These are phyloP conservation scores for Didymella pinodella DNA, from an alignment of 2,329 filamentous ascomycete species.

Conservation along the genomic window DNA sequence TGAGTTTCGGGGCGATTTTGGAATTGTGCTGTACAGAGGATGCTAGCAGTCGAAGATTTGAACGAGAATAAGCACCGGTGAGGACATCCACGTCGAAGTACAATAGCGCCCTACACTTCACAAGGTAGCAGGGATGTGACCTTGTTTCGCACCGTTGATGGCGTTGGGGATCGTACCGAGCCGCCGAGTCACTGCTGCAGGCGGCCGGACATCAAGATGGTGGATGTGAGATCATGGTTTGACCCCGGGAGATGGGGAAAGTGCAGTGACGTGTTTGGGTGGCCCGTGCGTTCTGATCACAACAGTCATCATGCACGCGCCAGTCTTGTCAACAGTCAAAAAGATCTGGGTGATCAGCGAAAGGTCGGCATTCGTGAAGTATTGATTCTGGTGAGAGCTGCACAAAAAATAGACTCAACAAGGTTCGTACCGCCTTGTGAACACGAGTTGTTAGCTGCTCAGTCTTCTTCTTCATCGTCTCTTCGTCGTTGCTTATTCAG, in stretches of 20 bases:
- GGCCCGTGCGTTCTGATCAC: slow-evolving; percentile 4
- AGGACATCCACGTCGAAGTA: not conserved
- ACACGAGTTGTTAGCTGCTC: not conserved
- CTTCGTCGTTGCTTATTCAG: slow-evolving; percentile 37
- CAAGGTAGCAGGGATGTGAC: slow-evolving; percentile 5
- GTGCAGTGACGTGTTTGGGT: slow-evolving; percentile 7
- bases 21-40: not conserved
- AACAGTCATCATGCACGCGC: not conserved
- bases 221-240: slow-evolving; percentile 4
- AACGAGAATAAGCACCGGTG: not conserved
- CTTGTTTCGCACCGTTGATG: slow-evolving; percentile 13
- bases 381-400: not conserved
- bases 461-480: slow-evolving; percentile 37
- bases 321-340: not conserved
- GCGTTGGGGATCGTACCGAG: slow-evolving; percentile 4
- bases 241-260: not conserved
- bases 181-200: slow-evolving; percentile 8
- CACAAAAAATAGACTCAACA: not conserved
- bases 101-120: not conserved
- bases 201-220: not conserved
- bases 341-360: not conserved
- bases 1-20: not conserved
- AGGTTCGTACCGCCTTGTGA: not conserved
- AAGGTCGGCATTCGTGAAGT: not conserved
- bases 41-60: not conserved